phyloP scores from a whole-genome alignment of 257 asterid genomes.

The Scutellaria galericulata region DNA sequence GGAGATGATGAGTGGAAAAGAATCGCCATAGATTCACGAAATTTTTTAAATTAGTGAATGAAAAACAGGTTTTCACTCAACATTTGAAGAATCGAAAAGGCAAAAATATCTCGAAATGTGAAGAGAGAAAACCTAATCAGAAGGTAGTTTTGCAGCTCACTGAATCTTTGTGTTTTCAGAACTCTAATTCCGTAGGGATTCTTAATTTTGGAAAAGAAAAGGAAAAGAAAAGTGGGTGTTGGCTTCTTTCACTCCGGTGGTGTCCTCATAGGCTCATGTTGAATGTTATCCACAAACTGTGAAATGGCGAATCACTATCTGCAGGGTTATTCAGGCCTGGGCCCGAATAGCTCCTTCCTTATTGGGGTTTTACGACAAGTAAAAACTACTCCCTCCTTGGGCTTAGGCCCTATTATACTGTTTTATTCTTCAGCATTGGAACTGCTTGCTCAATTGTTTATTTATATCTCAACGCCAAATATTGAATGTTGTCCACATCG shows the following conservation, averaged over 20 bases:
- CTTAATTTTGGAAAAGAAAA: background rate
- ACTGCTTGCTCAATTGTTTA: too few species aligned
- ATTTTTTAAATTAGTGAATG: background rate
- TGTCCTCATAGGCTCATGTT: slow-evolving; percentile 24
- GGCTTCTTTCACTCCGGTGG: slow-evolving; percentile 20
- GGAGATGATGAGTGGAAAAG: slow-evolving; percentile 65
- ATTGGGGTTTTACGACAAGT: too few species aligned
- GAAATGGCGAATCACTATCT: background rate
- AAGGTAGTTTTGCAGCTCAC: background rate
- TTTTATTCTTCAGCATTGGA: too few species aligned
- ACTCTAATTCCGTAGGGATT: background rate
- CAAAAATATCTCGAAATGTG: background rate
- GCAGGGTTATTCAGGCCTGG: too few species aligned
- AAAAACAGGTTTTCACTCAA: slow-evolving; percentile 14
- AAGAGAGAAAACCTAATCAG: background rate
- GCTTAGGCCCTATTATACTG: too few species aligned
- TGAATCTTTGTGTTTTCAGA: background rate
- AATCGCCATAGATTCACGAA: slow-evolving; percentile 55
- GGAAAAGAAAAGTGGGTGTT: background rate
- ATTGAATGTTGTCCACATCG: too few species aligned
- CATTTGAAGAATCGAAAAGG: slow-evolving; percentile 21
- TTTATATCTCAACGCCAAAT: too few species aligned
- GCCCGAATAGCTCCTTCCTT: too few species aligned
- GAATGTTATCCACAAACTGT: slow-evolving; percentile 37
- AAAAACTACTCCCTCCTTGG: too few species aligned